Base-by-base conservation (phyloP, 176 grass and related monocot species). In the Oryza meridionalis region DNA sequence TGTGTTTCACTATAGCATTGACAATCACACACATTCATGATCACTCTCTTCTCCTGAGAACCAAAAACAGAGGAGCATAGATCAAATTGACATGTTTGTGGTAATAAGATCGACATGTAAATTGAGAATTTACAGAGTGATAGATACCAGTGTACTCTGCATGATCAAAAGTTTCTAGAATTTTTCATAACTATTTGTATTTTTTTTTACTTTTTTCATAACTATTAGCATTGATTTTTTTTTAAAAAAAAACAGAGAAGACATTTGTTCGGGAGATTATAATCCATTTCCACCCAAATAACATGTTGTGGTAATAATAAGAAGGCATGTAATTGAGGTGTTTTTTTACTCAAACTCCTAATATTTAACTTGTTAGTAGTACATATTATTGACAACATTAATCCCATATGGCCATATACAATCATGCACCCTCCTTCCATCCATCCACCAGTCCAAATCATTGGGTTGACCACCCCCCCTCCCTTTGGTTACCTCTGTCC, bases 381-480 rank as follows among this genome's bases (percentile, higher is more conserved):
- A 11, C 31, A 27, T 44, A 90, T 86, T 65, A 90, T 71, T 82
- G 84, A 69, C 59, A 49, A 7, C 27, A 73, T 75, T 73, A 75
- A 58, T 68, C 43, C 69, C 27, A 37, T 82, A 37, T 86, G 49
- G 15, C 49, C 49, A 51, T 51, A 71, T 65, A 58, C 44, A 90
- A 86, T 82, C 58, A 77, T 86, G 59, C 16, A 66, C 1, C 78
- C 83, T 67, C 75, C 35, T 78, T 80, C 53, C 79, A 73, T 79
- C 53, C 79, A 73, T 77, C 85, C 74, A 90, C 73, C 69, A 6
- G 76, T 89, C 73, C 82, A 92, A 88, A 92, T 92, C 85, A 93
- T 91, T 93, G 89, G 88, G 88, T 93, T 91, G 91, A 94, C 82
- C 89, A 77, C 87, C 3, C 45, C 13, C 44, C 3, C 65, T 31